These are phyloP conservation scores for Marasmius oreades DNA, from an alignment of 1,284 basidiomycete species.

Conservation along the genomic window DNA sequence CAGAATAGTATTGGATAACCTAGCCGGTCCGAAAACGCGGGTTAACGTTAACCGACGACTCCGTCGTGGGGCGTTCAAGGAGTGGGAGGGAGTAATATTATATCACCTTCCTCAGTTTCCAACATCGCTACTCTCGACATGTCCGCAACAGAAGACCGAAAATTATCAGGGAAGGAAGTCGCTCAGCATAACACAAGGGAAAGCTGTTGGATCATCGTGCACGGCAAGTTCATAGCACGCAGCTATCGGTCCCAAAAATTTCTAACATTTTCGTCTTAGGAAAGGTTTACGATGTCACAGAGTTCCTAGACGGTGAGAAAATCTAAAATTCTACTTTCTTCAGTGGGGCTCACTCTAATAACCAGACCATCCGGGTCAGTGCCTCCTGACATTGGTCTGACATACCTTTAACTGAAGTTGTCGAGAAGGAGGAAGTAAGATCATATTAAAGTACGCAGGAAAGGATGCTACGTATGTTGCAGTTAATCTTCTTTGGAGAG, in stretches of 20 bases:
- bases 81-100: no score
- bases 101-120: no score
- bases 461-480: conserved; percentile 67
- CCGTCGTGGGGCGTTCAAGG: no score
- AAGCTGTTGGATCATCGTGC: conserved; percentile 88
- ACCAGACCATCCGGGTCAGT: conserved; percentile 65
- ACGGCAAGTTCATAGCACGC: conserved; percentile 47
- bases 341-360: not conserved
- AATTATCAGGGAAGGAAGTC: conserved; percentile 56
- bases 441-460: conserved; percentile 66
- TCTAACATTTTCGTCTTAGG: conserved; percentile 29
- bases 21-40: no score
- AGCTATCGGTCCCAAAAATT: conserved; percentile 24
- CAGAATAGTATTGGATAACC: no score
- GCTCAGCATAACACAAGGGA: conserved; percentile 66
- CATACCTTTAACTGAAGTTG: not conserved
- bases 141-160: not conserved
- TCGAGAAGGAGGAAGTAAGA: conserved; percentile 23
- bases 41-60: no score
- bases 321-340: not conserved
- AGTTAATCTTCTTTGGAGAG: not conserved
- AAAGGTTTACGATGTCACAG: conserved; percentile 75
- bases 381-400: not conserved
- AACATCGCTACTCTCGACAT: not conserved
- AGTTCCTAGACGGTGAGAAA: conserved; percentile 58